A percentile compares a stretch with the other conserved stretches of the same genome.
Evolutionary conservation across 225 moss, liverwort and hornwort species (phyloP).

Genomic region (Marchantia polymorpha): DNA sequence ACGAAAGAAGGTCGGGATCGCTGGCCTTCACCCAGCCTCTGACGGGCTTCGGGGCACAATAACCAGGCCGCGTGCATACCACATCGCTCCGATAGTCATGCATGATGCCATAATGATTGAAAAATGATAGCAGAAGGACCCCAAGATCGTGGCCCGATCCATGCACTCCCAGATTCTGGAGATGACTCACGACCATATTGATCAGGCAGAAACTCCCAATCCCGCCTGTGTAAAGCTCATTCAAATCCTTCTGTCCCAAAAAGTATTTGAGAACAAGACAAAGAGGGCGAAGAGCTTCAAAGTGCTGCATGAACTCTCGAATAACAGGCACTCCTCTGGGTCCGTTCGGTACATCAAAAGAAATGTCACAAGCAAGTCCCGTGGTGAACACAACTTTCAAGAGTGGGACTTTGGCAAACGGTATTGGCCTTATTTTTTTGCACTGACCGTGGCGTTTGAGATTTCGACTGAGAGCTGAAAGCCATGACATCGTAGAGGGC

Average conservation of each 20-base stretch:
- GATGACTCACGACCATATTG: slow-evolving; percentile 34
- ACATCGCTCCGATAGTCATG: slow-evolving; percentile 37
- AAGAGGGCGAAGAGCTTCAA: slow-evolving; percentile 31
- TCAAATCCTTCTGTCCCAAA: slow-evolving; percentile 28
- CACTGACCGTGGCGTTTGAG: slow-evolving; percentile 27
- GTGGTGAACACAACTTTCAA: slow-evolving; percentile 29
- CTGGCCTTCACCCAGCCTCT: slow-evolving; percentile 31
- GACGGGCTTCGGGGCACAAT: slow-evolving; percentile 16
- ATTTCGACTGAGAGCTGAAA: slow-evolving; percentile 22
- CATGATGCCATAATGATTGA: slow-evolving; percentile 32
- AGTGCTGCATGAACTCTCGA: slow-evolving; percentile 20
- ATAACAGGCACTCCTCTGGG: slow-evolving; percentile 28
- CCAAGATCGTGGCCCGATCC: slow-evolving; percentile 35
- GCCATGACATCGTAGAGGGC: slow-evolving; percentile 31
- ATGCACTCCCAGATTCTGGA: slow-evolving; percentile 25
- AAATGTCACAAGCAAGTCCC: slow-evolving; percentile 37
- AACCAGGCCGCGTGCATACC: slow-evolving; percentile 29
- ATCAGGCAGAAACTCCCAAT: slow-evolving; percentile 44
- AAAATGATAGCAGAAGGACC: slow-evolving; percentile 32
- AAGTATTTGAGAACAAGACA: slow-evolving; percentile 40
- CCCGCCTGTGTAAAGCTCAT: slow-evolving; percentile 40
- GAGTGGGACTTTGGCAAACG: slow-evolving; percentile 37
- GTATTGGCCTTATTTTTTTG: slow-evolving; percentile 25
- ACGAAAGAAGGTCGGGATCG: slow-evolving; percentile 31
- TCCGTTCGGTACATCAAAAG: slow-evolving; percentile 32